Evolutionary conservation across 345 rosid species (phyloP).

Genomic region (Hibiscus trionum): DNA sequence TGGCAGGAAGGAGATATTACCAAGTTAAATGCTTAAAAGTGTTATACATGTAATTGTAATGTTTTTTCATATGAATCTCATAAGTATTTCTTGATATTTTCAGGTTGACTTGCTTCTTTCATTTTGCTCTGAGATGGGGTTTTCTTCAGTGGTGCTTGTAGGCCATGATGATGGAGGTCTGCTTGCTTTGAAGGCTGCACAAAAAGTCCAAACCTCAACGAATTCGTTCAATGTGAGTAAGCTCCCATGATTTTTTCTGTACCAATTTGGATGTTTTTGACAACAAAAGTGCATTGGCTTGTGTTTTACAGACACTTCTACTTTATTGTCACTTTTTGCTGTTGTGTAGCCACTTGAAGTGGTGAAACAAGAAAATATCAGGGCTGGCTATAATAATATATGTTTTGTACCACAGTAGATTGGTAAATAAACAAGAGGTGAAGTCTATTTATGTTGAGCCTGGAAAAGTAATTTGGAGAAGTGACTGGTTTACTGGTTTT

Average conservation of each 20-base stretch:
- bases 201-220: slow-evolving; percentile 47
- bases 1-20: neutral
- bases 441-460: neutral
- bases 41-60: neutral
- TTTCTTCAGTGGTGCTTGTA: slow-evolving; percentile 81
- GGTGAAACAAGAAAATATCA: neutral
- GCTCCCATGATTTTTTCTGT: neutral
- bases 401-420: neutral
- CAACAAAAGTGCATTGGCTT: neutral
- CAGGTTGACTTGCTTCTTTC: slow-evolving; percentile 94
- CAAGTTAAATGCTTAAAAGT: neutral
- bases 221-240: slow-evolving; percentile 51
- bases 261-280: neutral
- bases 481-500: neutral
- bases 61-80: neutral
- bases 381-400: neutral
- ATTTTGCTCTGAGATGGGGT: slow-evolving; percentile 87
- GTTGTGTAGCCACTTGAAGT: neutral
- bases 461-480: neutral
- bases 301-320: neutral
- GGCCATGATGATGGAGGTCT: slow-evolving; percentile 99
- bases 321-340: neutral
- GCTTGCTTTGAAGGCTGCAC: slow-evolving; percentile 78
- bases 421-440: neutral
- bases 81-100: slow-evolving; percentile 14